Evolutionary conservation across 176 grass and related monocot species (phyloP).

Genomic region (Triticum turgidum): DNA sequence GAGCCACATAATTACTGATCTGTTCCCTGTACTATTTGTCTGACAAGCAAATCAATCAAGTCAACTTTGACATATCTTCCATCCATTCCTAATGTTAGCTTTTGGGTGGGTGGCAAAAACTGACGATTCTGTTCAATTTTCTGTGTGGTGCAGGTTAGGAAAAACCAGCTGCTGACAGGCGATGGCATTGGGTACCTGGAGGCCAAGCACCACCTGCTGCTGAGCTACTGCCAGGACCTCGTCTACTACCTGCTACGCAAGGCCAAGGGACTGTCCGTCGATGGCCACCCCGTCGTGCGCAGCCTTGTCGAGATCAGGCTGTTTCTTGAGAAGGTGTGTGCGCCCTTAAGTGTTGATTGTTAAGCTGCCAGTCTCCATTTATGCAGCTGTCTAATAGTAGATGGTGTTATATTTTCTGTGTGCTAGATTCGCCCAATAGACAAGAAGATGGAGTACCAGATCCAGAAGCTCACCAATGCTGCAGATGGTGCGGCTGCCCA

Average conservation of each 20-base stretch:
- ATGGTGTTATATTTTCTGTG: slow-evolving; percentile 1
- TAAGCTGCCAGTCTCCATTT: not conserved
- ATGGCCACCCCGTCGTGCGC: slow-evolving; percentile 58
- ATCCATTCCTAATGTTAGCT: not conserved
- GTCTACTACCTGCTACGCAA: slow-evolving; percentile 86
- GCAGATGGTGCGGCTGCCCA: slow-evolving; percentile 38
- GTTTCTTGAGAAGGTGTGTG: slow-evolving; percentile 83
- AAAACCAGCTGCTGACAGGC: slow-evolving; percentile 61
- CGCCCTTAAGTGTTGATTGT: not conserved
- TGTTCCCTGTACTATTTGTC: slow-evolving; percentile 93
- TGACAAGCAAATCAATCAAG: slow-evolving; percentile 35
- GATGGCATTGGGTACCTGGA: slow-evolving; percentile 86
- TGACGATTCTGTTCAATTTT: not conserved
- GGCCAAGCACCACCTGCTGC: slow-evolving; percentile 74
- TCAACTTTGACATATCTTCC: not conserved
- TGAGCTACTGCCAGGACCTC: slow-evolving; percentile 76
- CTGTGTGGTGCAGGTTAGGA: slow-evolving; percentile 37
- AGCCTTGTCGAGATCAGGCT: slow-evolving; percentile 81
- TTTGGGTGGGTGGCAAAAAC: too few relatives aligned
- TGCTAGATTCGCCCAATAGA: slow-evolving; percentile 79
- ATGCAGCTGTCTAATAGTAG: not conserved
- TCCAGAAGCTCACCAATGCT: slow-evolving; percentile 74
- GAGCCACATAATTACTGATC: slow-evolving; percentile 79
- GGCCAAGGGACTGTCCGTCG: slow-evolving; percentile 79
- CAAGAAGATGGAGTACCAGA: slow-evolving; percentile 91